phyloP scores from a whole-genome alignment of 257 asterid species.

The Ilex aquifolium region DNA sequence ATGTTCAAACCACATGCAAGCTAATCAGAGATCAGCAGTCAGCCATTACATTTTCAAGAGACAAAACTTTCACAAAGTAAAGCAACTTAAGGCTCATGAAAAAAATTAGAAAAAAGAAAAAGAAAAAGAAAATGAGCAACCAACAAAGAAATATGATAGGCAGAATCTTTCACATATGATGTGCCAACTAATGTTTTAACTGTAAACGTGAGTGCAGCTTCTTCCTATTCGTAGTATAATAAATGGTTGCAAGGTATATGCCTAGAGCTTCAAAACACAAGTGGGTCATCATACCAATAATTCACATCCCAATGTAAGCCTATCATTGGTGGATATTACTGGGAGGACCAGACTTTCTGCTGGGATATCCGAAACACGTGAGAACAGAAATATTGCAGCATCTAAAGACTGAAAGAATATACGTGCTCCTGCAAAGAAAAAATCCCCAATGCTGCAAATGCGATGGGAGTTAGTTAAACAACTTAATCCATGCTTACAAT shows the following conservation, averaged over 20 bases:
- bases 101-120: no score
- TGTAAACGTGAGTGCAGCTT: no score
- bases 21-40: no score
- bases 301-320: slow-evolving; percentile 97
- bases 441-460: slow-evolving; percentile 88
- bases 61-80: no score
- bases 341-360: slow-evolving; percentile 86
- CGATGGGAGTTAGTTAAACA: slow-evolving; percentile 22
- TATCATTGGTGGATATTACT: slow-evolving; percentile 91
- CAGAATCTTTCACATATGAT: no score
- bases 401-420: slow-evolving; percentile 93
- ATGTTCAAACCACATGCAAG: no score
- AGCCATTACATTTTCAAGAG: no score
- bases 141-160: no score
- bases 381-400: slow-evolving; percentile 95
- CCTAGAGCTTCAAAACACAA: neutral
- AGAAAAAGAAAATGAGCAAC: no score
- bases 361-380: slow-evolving; percentile 93
- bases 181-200: no score
- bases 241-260: slow-evolving; percentile 4
- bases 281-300: slow-evolving; percentile 51
- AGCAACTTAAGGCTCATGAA: no score
- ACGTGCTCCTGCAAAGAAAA: slow-evolving; percentile 97
- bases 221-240: no score
- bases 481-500: neutral